Percentiles rank a stretch among this genome's conserved stretches.
Evolutionary conservation across 164 flowering plant genomes (phyloP).

Genomic region (Dillenia suffruticosa): DNA sequence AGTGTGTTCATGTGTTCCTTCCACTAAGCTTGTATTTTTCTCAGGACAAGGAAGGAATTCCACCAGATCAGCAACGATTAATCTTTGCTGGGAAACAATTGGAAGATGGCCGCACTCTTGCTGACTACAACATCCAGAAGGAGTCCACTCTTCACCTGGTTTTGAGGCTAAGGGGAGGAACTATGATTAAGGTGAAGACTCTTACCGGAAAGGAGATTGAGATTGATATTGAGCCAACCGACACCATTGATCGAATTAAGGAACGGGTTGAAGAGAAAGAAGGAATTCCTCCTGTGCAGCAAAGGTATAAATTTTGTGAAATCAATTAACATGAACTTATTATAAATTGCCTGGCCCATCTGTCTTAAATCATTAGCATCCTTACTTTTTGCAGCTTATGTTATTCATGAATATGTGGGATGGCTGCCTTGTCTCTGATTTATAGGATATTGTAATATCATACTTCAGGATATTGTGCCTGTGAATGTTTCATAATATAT

Average conservation of each 20-base stretch:
- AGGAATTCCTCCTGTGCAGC: slow-evolving; percentile 43
- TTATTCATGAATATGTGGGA: too few relatives aligned
- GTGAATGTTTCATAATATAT: too few relatives aligned
- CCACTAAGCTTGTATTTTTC: not conserved
- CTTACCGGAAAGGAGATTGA: slow-evolving; percentile 38
- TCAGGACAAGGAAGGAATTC: slow-evolving; percentile 20
- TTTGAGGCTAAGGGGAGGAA: slow-evolving; percentile 37
- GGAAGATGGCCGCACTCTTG: slow-evolving; percentile 39
- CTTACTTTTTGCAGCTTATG: too few relatives aligned
- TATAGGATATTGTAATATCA: too few relatives aligned
- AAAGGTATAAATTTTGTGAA: slow-evolving; percentile 15
- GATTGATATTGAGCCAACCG: slow-evolving; percentile 35
- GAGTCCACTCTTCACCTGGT: slow-evolving; percentile 37
- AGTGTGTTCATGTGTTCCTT: too few relatives aligned
- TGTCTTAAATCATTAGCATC: too few relatives aligned
- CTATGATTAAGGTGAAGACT: slow-evolving; percentile 38
- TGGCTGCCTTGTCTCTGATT: too few relatives aligned
- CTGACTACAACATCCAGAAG: slow-evolving; percentile 38
- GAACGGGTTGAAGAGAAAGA: slow-evolving; percentile 40
- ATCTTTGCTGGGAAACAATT: slow-evolving; percentile 34
- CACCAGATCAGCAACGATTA: slow-evolving; percentile 20
- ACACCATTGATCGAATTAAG: slow-evolving; percentile 34
- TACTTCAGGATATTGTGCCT: too few relatives aligned
- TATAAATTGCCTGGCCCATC: too few relatives aligned
- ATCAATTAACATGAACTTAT: too few relatives aligned